phyloP scores from a whole-genome alignment of 192 early-diverging fungal species.

The Mortierella alpina region DNA sequence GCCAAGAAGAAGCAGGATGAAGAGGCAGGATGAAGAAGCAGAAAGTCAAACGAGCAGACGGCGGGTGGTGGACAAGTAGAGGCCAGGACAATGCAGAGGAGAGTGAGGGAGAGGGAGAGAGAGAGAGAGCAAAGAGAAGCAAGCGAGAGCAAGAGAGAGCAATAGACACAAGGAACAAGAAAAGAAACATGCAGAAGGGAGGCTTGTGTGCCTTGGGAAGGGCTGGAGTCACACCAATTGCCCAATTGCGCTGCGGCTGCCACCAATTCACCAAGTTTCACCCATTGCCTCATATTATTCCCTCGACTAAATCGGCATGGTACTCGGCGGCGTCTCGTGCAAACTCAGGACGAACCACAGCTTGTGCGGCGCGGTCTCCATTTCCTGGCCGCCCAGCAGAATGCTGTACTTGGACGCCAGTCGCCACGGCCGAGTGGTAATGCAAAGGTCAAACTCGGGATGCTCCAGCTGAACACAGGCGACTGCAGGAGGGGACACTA shows the following conservation, averaged over 20 bases:
- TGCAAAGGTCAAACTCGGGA: not conserved
- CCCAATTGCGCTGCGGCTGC: too few relatives aligned
- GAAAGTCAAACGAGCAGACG: not conserved
- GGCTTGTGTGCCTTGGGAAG: too few relatives aligned
- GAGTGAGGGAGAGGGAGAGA: not conserved
- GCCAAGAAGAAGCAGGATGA: not conserved
- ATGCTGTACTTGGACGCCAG: not conserved
- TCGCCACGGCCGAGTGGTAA: not conserved
- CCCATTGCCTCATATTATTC: too few relatives aligned
- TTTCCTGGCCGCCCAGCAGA: not conserved
- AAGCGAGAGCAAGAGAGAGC: not conserved
- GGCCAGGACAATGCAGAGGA: not conserved
- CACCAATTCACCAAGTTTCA: too few relatives aligned
- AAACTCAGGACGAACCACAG: not conserved
- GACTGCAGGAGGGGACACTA: not conserved
- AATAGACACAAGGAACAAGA: too few relatives aligned
- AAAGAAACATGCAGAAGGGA: not conserved
- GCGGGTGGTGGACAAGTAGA: too few relatives aligned
- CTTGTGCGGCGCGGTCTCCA: not conserved
- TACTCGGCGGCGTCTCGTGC: not conserved
- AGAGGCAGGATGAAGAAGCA: not conserved
- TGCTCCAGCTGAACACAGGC: not conserved
- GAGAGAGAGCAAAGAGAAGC: not conserved
- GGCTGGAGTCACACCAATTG: too few relatives aligned
- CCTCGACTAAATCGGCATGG: too few relatives aligned